Evolutionary conservation across 192 early-diverging fungal genomes (phyloP), one percentile per base, ranked within the genome.

Genomic region (Helicostylum pulchrum): DNA sequence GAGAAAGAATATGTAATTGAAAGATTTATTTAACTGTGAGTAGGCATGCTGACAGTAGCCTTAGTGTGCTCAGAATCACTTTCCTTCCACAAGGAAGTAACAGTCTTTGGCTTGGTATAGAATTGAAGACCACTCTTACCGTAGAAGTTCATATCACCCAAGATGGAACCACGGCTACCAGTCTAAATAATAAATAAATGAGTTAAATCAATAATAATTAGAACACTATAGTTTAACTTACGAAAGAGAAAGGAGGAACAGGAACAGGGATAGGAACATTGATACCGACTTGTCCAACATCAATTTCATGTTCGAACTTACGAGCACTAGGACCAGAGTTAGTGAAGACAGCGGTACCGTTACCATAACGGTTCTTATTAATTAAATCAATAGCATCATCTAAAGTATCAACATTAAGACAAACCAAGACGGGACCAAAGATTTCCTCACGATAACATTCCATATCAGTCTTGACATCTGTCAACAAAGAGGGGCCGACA

Each of bases 201-300:
- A n/a, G n/a, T n/a, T n/a, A n/a, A n/a, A 43, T 52, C 10, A 52
- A 32, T 20, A 42, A 26, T 9, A 19, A 58, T 14, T n/a, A n/a
- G n/a, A 57, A 52, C 30, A 63, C 32, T 12, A 21, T 21, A 39
- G 21, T 23, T 45, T 20, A 17, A 64, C 62, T 64, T 54, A 54
- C 50, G 80, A 96, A 96, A 53, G 90, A 92, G 80, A 98, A 98
- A 87, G 94, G 94, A 61, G 96, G 96, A 65, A 98, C 78, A 6
- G 96, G 96, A 31, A 98, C 96, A 6, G 96, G 96, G 64, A 97
- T 97, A 7, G 96, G 94, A 21, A 96, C 92, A 34, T 87, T 88
- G 74, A 84, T 80, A 55, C 92, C 94, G 31, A 97, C 87, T 78
- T 98, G 96, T 14, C 96, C 96, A 31, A 89, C 94, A 71, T 94